Conservation (phyloP, 2,329 filamentous ascomycete genomes). For the Botrytis fragariae region DNA sequence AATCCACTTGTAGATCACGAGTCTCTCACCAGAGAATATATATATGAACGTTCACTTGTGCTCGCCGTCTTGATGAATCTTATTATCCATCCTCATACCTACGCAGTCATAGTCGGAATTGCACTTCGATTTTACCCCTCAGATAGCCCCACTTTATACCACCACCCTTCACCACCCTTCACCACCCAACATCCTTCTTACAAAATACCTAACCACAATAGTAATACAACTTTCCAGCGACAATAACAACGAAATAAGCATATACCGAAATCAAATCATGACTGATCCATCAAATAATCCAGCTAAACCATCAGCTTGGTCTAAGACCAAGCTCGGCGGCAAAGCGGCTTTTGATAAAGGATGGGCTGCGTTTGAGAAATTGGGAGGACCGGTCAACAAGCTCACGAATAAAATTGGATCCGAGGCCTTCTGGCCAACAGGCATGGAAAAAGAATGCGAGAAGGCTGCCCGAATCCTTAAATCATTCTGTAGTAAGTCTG, state of each 20-base stretch:
- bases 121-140: not conserved
- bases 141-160: not conserved
- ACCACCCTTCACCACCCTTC: not conserved
- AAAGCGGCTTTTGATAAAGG: constrained; percentile 23
- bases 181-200: not conserved
- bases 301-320: constrained; percentile 14
- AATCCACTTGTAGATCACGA: not conserved
- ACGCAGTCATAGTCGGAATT: not conserved
- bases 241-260: not conserved
- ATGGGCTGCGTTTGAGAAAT: constrained; percentile 21
- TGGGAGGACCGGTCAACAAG: constrained; percentile 71
- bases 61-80: not conserved
- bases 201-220: not conserved
- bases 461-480: constrained; percentile 87
- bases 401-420: constrained; percentile 77
- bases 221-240: not conserved
- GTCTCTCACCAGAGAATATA: too few species aligned
- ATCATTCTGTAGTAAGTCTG: constrained; percentile 77
- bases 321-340: constrained; percentile 18
- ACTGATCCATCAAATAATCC: not conserved
- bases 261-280: not conserved
- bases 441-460: constrained; percentile 83
- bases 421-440: constrained; percentile 83
- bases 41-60: not conserved
- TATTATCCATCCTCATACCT: not conserved